Percentiles rank a stretch among this genome's conserved stretches.
phyloP scores from a whole-genome alignment of 2,329 filamentous ascomycete species.

The Epicoccum sorghinum region DNA sequence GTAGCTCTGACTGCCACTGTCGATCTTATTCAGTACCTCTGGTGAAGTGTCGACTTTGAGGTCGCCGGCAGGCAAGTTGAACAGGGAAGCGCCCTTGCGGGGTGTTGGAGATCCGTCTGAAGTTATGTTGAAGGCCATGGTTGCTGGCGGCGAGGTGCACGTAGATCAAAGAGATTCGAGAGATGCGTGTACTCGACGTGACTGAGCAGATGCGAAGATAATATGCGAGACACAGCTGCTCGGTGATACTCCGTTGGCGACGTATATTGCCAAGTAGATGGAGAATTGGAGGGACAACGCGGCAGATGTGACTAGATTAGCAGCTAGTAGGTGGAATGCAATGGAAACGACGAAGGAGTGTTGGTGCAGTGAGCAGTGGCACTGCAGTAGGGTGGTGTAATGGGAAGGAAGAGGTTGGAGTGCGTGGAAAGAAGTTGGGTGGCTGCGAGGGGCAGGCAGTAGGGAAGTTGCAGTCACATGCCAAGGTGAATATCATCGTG shows the following conservation, averaged over 20 bases:
- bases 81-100: constrained; percentile 43
- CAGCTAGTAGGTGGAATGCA: constrained; percentile 14
- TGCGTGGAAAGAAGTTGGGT: constrained; percentile 21
- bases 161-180: constrained; percentile 43
- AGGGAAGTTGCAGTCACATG: background rate
- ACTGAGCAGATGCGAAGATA: constrained; percentile 43
- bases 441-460: background rate
- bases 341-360: constrained; percentile 30
- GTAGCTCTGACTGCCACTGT: constrained; percentile 38
- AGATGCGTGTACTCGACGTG: constrained; percentile 32
- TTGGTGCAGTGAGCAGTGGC: constrained; percentile 16
- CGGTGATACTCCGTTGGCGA: constrained; percentile 34
- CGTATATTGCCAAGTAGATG: constrained; percentile 48
- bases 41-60: constrained; percentile 43
- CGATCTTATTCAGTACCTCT: constrained; percentile 42
- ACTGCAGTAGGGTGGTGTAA: constrained; percentile 6
- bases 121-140: constrained; percentile 49
- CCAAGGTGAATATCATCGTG: background rate
- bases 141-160: constrained; percentile 24
- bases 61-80: constrained; percentile 38
- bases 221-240: constrained; percentile 42
- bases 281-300: constrained; percentile 33
- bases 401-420: constrained; percentile 12
- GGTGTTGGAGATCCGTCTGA: constrained; percentile 51
- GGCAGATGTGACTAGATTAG: constrained; percentile 35